phyloP scores from a whole-genome alignment of 2,329 filamentous ascomycete genomes.

The Chaetomiaceae sp. region DNA sequence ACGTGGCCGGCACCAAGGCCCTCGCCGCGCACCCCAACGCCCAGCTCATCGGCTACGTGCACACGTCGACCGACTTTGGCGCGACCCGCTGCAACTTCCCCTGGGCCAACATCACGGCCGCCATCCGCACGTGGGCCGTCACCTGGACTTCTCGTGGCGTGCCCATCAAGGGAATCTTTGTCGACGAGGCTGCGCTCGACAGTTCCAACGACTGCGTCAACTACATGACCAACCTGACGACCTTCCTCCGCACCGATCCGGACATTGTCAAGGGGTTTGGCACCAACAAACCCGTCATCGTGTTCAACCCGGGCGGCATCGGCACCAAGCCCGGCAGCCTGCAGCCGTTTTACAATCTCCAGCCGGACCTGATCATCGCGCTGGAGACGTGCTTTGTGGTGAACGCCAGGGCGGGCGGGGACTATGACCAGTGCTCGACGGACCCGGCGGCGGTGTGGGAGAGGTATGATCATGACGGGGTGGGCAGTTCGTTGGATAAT shows the following conservation, averaged over 20 bases:
- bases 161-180: constrained; percentile 12
- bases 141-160: constrained; percentile 5
- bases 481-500: constrained; percentile 5
- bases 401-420: neutral
- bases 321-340: too few species aligned
- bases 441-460: neutral
- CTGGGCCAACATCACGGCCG: neutral
- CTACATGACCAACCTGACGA: constrained; percentile 15
- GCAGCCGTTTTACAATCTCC: constrained; percentile 9
- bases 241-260: constrained; percentile 12
- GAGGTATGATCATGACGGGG: constrained; percentile 12
- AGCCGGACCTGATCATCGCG: constrained; percentile 9
- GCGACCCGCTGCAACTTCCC: constrained; percentile 13
- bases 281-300: neutral
- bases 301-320: constrained; percentile 14
- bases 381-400: constrained; percentile 16
- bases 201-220: constrained; percentile 9
- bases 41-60: constrained; percentile 13
- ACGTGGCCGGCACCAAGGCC: constrained; percentile 7
- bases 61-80: constrained; percentile 15
- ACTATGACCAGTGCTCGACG: constrained; percentile 10
- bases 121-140: constrained; percentile 12
- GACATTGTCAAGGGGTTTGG: neutral
- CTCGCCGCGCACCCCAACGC: constrained; percentile 10
- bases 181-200: constrained; percentile 15